Conservation (phyloP, 805 yeast genomes). For the Zygoascus flipseniorum region DNA sequence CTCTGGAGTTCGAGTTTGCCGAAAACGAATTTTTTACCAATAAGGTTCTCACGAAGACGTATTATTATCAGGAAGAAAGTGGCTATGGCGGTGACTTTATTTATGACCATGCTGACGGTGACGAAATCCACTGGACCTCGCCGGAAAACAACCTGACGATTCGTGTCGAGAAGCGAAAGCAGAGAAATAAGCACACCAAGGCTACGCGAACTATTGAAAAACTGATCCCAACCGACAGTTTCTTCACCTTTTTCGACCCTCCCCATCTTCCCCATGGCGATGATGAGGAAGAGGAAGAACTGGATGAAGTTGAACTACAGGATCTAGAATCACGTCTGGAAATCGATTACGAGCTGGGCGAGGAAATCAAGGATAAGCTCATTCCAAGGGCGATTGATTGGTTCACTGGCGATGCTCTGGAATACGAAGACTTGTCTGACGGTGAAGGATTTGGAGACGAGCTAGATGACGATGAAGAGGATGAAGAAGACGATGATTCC, state of each 20-base stretch:
- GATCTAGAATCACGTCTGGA: constrained; percentile 81
- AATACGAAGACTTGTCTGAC: constrained; percentile 53
- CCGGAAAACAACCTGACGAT: constrained; percentile 80
- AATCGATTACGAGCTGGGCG: constrained; percentile 91
- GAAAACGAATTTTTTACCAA: constrained; percentile 73
- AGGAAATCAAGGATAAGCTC: constrained; percentile 89
- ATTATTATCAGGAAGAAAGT: constrained; percentile 86
- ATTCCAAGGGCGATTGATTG: constrained; percentile 96
- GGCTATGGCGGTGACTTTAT: constrained; percentile 95
- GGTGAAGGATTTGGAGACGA: constrained; percentile 54
- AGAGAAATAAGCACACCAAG: constrained; percentile 91
- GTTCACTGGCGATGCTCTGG: constrained; percentile 97
- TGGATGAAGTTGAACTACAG: constrained; percentile 56
- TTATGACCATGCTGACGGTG: constrained; percentile 94
- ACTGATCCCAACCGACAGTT: constrained; percentile 87
- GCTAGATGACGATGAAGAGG: constrained; percentile 53
- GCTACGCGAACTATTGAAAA: constrained; percentile 95
- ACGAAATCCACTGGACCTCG: constrained; percentile 72
- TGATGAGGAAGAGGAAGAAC: constrained; percentile 46
- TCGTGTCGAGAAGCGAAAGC: constrained; percentile 86
- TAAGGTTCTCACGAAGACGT: constrained; percentile 67
- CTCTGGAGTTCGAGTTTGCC: constrained; percentile 71
- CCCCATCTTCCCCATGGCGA: constrained; percentile 68
- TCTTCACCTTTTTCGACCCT: constrained; percentile 92
- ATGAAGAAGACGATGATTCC: constrained; percentile 50